Evolutionary conservation across 2,329 filamentous ascomycete species (phyloP).

Genomic region (Diaporthe sp.): DNA sequence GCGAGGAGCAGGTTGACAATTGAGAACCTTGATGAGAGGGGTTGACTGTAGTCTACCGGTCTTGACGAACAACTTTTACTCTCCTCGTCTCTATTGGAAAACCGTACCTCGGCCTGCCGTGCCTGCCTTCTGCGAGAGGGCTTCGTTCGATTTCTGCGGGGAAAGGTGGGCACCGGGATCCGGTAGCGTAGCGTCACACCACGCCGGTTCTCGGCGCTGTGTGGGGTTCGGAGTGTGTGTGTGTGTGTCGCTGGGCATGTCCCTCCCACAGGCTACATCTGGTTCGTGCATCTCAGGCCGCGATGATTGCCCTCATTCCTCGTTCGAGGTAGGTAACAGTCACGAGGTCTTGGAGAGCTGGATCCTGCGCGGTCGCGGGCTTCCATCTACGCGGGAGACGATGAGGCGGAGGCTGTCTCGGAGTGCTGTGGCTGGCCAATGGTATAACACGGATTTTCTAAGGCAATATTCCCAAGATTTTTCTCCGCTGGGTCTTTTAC

Average conservation of each 20-base stretch:
- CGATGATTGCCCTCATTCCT: neutral
- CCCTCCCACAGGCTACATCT: neutral
- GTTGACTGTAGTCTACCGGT: neutral
- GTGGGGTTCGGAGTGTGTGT: neutral
- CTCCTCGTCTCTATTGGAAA: neutral
- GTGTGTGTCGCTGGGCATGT: neutral
- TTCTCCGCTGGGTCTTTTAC: neutral
- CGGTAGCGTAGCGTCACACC: constrained; percentile 2
- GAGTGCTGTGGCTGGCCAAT: constrained; percentile 7
- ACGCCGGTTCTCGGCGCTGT: constrained; percentile 10
- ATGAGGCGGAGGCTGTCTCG: neutral
- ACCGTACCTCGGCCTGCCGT: constrained; percentile 3
- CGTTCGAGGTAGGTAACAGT: too few relatives aligned
- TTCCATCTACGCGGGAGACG: neutral
- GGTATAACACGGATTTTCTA: neutral
- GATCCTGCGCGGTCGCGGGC: too few relatives aligned
- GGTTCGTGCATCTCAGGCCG: neutral
- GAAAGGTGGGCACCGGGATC: neutral
- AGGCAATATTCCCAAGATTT: neutral
- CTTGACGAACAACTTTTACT: neutral
- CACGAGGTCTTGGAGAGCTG: neutral
- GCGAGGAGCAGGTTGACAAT: neutral
- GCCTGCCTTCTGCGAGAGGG: neutral
- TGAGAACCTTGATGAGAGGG: neutral
- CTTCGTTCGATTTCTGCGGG: constrained; percentile 8